These are phyloP conservation scores for Oryza meyeriana DNA, from an alignment of 176 grass and related monocot species.

Conservation along the genomic window DNA sequence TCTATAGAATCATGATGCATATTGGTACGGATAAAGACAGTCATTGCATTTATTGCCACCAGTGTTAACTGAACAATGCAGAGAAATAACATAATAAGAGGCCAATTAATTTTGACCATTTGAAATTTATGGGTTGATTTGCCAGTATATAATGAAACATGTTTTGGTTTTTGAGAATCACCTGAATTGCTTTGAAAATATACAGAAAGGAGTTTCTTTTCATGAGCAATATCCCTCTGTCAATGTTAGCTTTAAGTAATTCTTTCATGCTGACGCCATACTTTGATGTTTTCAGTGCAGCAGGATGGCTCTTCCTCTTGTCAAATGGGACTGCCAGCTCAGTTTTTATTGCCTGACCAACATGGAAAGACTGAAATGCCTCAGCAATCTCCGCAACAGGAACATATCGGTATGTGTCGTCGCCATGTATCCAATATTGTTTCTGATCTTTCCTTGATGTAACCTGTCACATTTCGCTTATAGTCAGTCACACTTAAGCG, in stretches of 20 bases:
- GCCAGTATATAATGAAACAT: background rate
- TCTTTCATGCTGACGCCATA: constrained; percentile 64
- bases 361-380: constrained; percentile 62
- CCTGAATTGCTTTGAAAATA: constrained; percentile 62
- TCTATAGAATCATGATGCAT: constrained; percentile 36
- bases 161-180: constrained; percentile 9
- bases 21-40: constrained; percentile 64
- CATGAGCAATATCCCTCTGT: constrained; percentile 69
- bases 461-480: constrained; percentile 36
- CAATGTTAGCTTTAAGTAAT: constrained; percentile 61
- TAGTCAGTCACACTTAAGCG: background rate
- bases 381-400: constrained; percentile 65
- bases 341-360: constrained; percentile 33
- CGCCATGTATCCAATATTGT: constrained; percentile 65
- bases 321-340: constrained; percentile 61
- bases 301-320: constrained; percentile 60
- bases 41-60: constrained; percentile 66
- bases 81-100: background rate
- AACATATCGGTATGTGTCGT: constrained; percentile 58
- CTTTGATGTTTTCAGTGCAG: constrained; percentile 55
- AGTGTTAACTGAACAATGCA: constrained; percentile 32
- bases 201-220: constrained; percentile 76
- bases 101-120: no score
- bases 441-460: no score
- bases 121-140: background rate